These are phyloP conservation scores for Crithidia expoeki DNA, from an alignment of 208 protist species.

Conservation along the genomic window DNA sequence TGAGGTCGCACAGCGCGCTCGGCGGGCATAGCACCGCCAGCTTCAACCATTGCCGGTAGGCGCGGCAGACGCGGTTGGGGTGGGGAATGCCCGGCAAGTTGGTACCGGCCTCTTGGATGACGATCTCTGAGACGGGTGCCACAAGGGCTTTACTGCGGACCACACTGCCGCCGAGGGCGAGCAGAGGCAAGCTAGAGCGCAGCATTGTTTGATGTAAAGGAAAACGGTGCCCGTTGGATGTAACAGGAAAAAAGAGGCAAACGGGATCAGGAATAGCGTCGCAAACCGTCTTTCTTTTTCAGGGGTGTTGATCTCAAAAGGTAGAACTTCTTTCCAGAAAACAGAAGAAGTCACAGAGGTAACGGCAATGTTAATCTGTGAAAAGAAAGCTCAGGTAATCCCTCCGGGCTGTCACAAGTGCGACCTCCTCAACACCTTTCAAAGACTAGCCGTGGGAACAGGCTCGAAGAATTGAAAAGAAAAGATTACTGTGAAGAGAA, in stretches of 20 bases:
- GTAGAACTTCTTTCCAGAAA: too few species aligned
- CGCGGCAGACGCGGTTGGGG: constrained; percentile 69
- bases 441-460: too few species aligned
- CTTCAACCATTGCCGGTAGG: constrained; percentile 90
- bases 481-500: too few species aligned
- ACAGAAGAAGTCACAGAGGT: too few species aligned
- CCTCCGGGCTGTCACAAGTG: too few species aligned
- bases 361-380: too few species aligned
- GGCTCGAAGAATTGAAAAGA: too few species aligned
- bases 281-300: not conserved
- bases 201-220: constrained; percentile 26
- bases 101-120: constrained; percentile 76
- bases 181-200: constrained; percentile 11
- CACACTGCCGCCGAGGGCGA: constrained; percentile 33
- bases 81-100: constrained; percentile 82
- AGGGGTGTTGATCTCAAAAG: too few species aligned
- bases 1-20: constrained; percentile 78
- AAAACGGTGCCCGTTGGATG: not conserved
- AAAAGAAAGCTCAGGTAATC: too few species aligned
- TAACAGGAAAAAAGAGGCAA: not conserved
- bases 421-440: too few species aligned
- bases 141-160: constrained; percentile 73
- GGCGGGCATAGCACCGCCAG: constrained; percentile 82
- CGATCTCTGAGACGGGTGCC: constrained; percentile 35
- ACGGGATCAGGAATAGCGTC: not conserved